Evolutionary conservation across 148 eudicot genomes (phyloP), one percentile per base, ranked within the genome.

Genomic region (Chenopodium formosanum): DNA sequence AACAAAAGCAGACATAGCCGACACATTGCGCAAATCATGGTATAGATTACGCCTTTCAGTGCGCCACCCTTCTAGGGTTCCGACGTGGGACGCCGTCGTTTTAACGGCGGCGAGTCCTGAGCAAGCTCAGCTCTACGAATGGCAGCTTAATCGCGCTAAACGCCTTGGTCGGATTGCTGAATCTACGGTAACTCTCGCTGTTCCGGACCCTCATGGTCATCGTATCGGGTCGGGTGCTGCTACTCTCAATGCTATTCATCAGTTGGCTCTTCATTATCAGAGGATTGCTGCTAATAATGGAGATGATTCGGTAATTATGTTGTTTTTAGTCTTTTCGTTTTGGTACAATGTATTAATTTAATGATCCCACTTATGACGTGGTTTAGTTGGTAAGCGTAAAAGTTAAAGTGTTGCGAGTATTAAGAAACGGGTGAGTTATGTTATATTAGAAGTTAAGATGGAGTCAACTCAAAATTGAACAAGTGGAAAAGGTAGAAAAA

Each of bases 191-290:
- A 96, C 98, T 4, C 90, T 96, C 4, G 95, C 98, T 9, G 97
- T 96, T 3, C 98, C 99, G 67, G 99, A 96, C 47, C 99, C 97
- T 0, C 63, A 89, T 22, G 99, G 98, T 2, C 89, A 84, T 66
- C 90, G 99, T 67, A 97, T 97, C 74, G 99, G 98, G 9, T 97
- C 99, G 56, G 99, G 99, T 13, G 97, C 97, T 5, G 99, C 98
- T 67, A 97, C 99, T 72, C 90, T 97, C 23, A 88, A 94, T 64
- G 98, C 99, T 76, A 86, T 97, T 74, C 85, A 20, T 40, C 92
- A 90, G 73, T 91, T 97, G 9, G 95, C 93, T 17, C 37, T 81
- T 16, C 91, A 96, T 80, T 91, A 90, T 80, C 79, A 62, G 53
- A 34, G 66, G 10, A 83, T 44, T 32, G n/a, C 22, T 1, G 2